Conservation (phyloP, 768 basidiomycete species). For the Dacryopinax primogenitus region DNA sequence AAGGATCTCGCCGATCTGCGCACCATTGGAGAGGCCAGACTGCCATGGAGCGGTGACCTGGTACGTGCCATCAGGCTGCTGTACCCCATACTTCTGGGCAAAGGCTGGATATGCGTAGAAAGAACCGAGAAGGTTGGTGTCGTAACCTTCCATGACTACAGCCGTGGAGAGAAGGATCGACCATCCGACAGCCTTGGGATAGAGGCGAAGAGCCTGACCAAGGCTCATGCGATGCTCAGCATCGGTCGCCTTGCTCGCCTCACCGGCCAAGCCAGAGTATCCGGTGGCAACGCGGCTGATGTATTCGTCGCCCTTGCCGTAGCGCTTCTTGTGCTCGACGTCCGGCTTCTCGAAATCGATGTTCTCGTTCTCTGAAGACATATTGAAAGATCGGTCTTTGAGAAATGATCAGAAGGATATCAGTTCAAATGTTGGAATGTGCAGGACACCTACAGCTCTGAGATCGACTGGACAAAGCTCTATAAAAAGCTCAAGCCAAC, state of each 20-base stretch:
- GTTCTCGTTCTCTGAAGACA: constrained; percentile 4
- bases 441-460: too few species aligned
- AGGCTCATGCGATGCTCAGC: constrained; percentile 26
- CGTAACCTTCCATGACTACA: constrained; percentile 10
- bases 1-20: constrained; percentile 16
- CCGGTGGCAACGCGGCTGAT: not conserved
- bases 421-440: not conserved
- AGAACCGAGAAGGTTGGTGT: constrained; percentile 12
- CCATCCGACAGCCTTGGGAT: constrained; percentile 29
- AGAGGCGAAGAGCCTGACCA: constrained; percentile 24
- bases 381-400: not conserved
- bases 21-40: constrained; percentile 27
- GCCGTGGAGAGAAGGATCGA: constrained; percentile 19
- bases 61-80: constrained; percentile 21
- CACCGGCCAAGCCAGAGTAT: not conserved
- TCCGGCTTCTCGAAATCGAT: not conserved
- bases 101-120: constrained; percentile 18
- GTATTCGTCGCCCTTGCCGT: not conserved
- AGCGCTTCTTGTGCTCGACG: not conserved
- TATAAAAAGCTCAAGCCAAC: not conserved
- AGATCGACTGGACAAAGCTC: too few species aligned
- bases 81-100: constrained; percentile 14
- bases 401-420: not conserved
- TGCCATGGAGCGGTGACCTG: constrained; percentile 29
- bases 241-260: constrained; percentile 16